Base-by-base conservation (phyloP, 164 flowering plant genomes). In the Vitis riparia region DNA sequence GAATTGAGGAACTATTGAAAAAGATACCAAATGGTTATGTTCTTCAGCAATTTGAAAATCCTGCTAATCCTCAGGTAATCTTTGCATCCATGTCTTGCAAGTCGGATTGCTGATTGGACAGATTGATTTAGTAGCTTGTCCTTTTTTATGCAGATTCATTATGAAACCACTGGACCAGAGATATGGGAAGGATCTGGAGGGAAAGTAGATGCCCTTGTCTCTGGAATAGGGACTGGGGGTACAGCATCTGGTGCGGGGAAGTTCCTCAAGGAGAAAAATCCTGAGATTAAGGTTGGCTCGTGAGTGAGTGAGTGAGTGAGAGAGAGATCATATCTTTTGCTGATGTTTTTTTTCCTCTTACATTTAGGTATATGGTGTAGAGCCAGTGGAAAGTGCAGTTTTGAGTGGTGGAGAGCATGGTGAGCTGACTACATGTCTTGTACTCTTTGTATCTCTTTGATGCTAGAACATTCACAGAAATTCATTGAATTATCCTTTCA, bases 211-310 rank as follows among this genome's bases (percentile, higher is more conserved):
- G 82, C 77, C n/a, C 65, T 85, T 23, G 82, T 87, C 56, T 71
- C 82, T 55, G 90, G 86, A n/a, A 78, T 84, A 49, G 90, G 88
- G 17, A 85, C 87, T 30, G 90, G 83, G 51, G 88, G 90, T 16
- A 87, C 88, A 11, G 37, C 85, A 15, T 77, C 82, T 1, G 90
- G 88, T 8, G 77, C 77, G 12, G 87, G 88, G 57, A 72, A 62
- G 49, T 84, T 67, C 62, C 78, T 83, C 14, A 84, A 82, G 73
- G 84, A 81, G 72, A 74, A 81, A 58, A 88, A 87, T 27, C 76
- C 85, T 9, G 76, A 77, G 2, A 69, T 87, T 8, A 84, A 84
- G 87, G 88, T 87, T 49, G 47, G 55, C 6, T 67, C 19, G 8
- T 1, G 48, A 62, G 65, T 2, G 12, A 19, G n/a, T n/a, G n/a